Base-by-base conservation (phyloP, 164 flowering plant genomes). In the Akebia trifoliata region DNA sequence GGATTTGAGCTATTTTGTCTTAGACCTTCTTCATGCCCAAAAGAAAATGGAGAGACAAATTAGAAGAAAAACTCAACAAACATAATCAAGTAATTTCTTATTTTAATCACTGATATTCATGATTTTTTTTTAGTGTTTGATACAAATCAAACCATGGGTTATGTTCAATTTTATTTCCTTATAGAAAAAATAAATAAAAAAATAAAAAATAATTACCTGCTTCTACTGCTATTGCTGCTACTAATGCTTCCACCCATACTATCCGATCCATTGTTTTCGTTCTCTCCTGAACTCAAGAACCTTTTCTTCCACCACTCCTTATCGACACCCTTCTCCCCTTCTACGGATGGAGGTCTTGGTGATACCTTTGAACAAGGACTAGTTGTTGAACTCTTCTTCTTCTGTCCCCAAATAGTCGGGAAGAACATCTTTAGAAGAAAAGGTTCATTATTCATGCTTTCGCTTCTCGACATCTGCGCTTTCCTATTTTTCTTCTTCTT, bases 351-450 rank as follows among this genome's bases (percentile, higher is more conserved):
- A 52, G 78, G 57, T 47, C 49, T 61, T 8, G 75, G 73, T n/a
- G 73, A 67, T 56, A 75, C 64, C 61, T 69, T 81, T 1, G 81
- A 37, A 48, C 51, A 31, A 4, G 50, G 57, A 32, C 61, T 52
- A 3, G 52, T 57, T 24, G 51, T 50, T 14, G 55, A 38, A 7
- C 35, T 55, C 63, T 60, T 72, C 52, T 58, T 74, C 75, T 62
- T 79, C 47, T 30, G 45, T 44, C 72, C 54, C 26, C 74, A 51
- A 36, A 64, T 64, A 25, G 39, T 28, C 4, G 93, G 93, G 20
- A 81, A 55, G 59, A 81, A 78, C 83, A 80, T 75, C 75, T 77
- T 86, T n/a, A 86, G 71, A 18, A 81, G 66, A 63, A 79, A 76
- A 47, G 34, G 65, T 29, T 65, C 75, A 50, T 61, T 76, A 15